These are phyloP conservation scores for Atalantia buxifolia DNA, from an alignment of 345 rosid genomes.

Conservation along the genomic window DNA sequence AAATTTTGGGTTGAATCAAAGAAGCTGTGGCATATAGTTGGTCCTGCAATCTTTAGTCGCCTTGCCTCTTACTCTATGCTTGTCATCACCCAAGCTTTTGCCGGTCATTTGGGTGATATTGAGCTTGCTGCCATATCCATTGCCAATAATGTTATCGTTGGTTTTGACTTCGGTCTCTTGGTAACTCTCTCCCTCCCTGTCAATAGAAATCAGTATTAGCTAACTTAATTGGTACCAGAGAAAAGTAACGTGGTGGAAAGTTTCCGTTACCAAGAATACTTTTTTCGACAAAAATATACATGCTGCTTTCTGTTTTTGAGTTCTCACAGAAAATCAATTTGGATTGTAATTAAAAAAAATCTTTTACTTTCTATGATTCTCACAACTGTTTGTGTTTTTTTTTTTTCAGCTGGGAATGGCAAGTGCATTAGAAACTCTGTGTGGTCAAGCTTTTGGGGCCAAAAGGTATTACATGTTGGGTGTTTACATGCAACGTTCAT, in stretches of 20 bases:
- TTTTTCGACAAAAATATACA: background rate
- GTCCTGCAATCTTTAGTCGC: constrained; percentile 81
- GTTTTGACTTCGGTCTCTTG: constrained; percentile 85
- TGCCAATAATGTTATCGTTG: constrained; percentile 59
- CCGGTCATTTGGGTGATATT: constrained; percentile 90
- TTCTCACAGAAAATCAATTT: background rate
- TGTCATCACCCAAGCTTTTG: constrained; percentile 90
- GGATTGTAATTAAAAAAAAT: background rate
- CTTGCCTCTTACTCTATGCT: constrained; percentile 74
- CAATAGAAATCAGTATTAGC: background rate
- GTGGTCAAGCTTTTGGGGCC: constrained; percentile 76
- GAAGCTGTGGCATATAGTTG: constrained; percentile 85
- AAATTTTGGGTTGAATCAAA: constrained; percentile 70
- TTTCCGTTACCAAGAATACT: background rate
- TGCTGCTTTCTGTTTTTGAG: background rate
- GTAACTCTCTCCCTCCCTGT: constrained; percentile 27
- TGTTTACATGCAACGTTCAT: constrained; percentile 73
- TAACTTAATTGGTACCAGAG: background rate
- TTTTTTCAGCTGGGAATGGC: constrained; percentile 63
- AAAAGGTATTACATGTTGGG: constrained; percentile 67
- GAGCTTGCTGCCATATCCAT: constrained; percentile 93
- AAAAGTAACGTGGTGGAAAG: background rate
- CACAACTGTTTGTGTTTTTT: background rate
- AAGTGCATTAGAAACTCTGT: constrained; percentile 58
- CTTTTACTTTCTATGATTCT: background rate